Base-by-base conservation (phyloP, 176 grass and related monocot genomes). In the Lolium perenne region DNA sequence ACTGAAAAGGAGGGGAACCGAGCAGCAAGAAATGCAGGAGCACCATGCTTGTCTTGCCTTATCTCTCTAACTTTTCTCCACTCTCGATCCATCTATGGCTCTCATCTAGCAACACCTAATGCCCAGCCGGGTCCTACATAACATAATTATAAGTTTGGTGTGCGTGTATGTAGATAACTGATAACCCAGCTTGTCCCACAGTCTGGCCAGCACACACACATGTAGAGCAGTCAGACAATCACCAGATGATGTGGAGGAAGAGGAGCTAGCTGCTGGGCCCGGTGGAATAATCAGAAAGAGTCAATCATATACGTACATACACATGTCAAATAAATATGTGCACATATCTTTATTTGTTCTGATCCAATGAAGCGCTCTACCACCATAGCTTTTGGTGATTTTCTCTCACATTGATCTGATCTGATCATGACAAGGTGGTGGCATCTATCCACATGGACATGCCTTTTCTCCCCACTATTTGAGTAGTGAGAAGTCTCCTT, bases 321-420 rank as follows among this genome's bases (percentile, higher is more conserved):
- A 82, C 17, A 43, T 87, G 70, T 87, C 79, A 87, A 85, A 69
- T 86, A 60, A 46, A 75, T 23, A 64, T 64, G 18, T 8, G 61
- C 20, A 25, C 10, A 38, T 16, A 53, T 43, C 55, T 85, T 57
- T 78, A 55, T 51, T 76, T 41, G 23, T 83, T 88, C 61, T 14
- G 32, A 77, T 48, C 80, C 86, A 64, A 22, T 61, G 70, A 43
- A 45, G 9, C 60, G 60, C 56, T 77, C 61, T 70, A 43, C 38
- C 72, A 70, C 61, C 72, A 60, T 67, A 77, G 20, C 72, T 82
- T 82, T 80, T 83, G 51, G 61, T 69, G 71, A 82, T 88, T 58
- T 82, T 21, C 59, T 70, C 49, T 38, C 65, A 49, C 3, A 76
- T 9, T 49, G 71, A 74, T 74, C 8, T 82, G 58, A 74, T 74